Evolutionary conservation across 768 basidiomycete species (phyloP), one percentile per base, ranked within the genome.

Genomic region (Amanita polypyramis): DNA sequence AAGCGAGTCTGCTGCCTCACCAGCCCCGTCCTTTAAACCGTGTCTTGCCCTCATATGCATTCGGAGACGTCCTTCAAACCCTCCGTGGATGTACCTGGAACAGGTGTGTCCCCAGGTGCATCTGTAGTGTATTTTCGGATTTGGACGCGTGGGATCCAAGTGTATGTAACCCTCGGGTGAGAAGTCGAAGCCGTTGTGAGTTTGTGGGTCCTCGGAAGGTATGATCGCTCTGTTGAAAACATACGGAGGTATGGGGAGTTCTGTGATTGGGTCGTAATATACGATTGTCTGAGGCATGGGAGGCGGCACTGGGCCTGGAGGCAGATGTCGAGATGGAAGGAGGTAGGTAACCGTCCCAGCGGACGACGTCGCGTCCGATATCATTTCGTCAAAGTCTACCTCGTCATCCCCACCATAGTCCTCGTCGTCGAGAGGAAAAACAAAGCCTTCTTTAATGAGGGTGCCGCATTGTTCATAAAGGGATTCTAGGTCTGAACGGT

Each of bases 131-230:
- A 45, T 37, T 7, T 45, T 4, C 1, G 44, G 44, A 15, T 45
- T 45, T n/a, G 44, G 44, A 15, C 44, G 44, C 10, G 44, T 45
- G 5, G 44, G 44, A n/a, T 45, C 44, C 10, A 34, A 21, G 21
- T 36, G 44, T 2, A 15, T 25, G 10, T 45, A 45, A 14, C 21
- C 34, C 9, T 21, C 21, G 8, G 44, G 44, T 1, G 34, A 45
- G 15, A 12, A 3, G 8, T 45, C 34, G 21, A 11, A 25, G 15
- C 12, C 15, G 12, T n/a, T 15, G 25, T 29, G 3, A 8, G 21
- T 7, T 29, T 11, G 27, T 2, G 21, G 27, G 17, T 33, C 15
- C 3, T 12, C 7, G 33, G 21, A 11, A 4, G 33, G 43, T 8
- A 8, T 30, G 11, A 9, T 12, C n/a, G n/a, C n/a, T 7, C 21